Evolutionary conservation across 1,139 yeast species (phyloP).

Genomic region (Arxiozyma bovina): DNA sequence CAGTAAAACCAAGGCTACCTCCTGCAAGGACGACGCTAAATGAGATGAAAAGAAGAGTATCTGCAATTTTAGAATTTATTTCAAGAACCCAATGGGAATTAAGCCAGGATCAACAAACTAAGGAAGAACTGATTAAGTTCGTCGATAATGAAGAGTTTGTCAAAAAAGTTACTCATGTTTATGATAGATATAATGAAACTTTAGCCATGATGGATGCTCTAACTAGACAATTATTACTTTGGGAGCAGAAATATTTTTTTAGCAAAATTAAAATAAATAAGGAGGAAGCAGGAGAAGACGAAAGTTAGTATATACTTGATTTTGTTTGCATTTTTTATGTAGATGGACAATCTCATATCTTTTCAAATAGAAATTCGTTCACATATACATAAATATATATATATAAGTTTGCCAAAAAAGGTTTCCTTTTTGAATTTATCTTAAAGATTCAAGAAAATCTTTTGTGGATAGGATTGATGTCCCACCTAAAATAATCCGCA

Average conservation of each 20-base stretch:
- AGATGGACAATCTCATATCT: not conserved
- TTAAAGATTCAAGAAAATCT: conserved; percentile 40
- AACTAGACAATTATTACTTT: conserved; percentile 55
- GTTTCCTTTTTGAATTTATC: not conserved
- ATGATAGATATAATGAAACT: conserved; percentile 48
- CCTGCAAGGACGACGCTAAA: conserved; percentile 61
- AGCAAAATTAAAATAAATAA: not conserved
- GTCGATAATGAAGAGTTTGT: conserved; percentile 36
- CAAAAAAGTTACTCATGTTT: conserved; percentile 32
- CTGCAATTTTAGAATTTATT: conserved; percentile 84
- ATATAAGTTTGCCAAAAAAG: not conserved
- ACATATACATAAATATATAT: not conserved
- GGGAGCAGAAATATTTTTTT: conserved; percentile 56
- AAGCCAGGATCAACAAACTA: conserved; percentile 55
- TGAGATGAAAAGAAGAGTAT: conserved; percentile 81
- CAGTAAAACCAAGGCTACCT: conserved; percentile 77
- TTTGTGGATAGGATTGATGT: conserved; percentile 56
- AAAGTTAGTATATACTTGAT: not conserved
- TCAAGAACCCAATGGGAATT: conserved; percentile 78
- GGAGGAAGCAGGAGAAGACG: not conserved
- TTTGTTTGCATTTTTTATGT: too few relatives aligned
- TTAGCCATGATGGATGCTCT: conserved; percentile 58
- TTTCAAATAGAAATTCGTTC: too few relatives aligned
- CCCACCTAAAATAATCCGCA: conserved; percentile 66
- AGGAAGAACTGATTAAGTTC: conserved; percentile 41